A percentile compares a stretch with the other conserved stretches of the same genome.
These are phyloP conservation scores for Tillandsia fasciculata DNA, from an alignment of 176 grass and related monocot genomes.

Conservation along the genomic window DNA sequence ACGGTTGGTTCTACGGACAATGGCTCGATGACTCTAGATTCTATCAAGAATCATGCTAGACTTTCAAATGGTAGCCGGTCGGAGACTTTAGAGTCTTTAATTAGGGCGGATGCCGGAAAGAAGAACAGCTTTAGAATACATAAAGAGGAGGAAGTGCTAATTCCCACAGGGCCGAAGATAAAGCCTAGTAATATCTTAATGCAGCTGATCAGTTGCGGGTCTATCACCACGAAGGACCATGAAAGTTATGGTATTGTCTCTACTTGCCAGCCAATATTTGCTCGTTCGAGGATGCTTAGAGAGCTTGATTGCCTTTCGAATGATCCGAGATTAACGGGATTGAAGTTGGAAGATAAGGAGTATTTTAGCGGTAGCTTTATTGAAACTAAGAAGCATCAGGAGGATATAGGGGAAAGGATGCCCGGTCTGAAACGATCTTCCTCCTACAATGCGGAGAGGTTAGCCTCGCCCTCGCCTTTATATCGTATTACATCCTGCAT, in stretches of 20 bases:
- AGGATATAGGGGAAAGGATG: slow-evolving; percentile 34
- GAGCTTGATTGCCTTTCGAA: slow-evolving; percentile 62
- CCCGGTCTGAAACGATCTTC: slow-evolving; percentile 74
- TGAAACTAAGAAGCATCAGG: slow-evolving; percentile 60
- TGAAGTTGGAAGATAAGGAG: slow-evolving; percentile 71
- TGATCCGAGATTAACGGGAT: slow-evolving; percentile 35
- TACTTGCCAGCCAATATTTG: slow-evolving; percentile 59
- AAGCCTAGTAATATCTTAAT: slow-evolving; percentile 65
- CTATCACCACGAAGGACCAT: slow-evolving; percentile 72
- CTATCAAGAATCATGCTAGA: slow-evolving; percentile 19
- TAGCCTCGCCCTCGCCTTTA: slow-evolving; percentile 5
- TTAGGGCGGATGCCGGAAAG: slow-evolving; percentile 40
- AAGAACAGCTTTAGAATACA: slow-evolving; percentile 41
- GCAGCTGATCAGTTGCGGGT: slow-evolving; percentile 82
- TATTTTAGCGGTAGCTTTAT: slow-evolving; percentile 86
- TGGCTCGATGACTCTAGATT: slow-evolving; percentile 25
- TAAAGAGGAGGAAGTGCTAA: slow-evolving; percentile 65
- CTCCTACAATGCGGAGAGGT: slow-evolving; percentile 91
- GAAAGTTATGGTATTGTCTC: slow-evolving; percentile 39
- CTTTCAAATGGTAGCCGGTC: slow-evolving; percentile 35
- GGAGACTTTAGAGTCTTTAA: slow-evolving; percentile 75
- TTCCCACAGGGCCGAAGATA: slow-evolving; percentile 45
- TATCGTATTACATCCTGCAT: slow-evolving; percentile 4
- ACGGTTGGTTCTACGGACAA: slow-evolving; percentile 37
- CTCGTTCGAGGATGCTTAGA: slow-evolving; percentile 51